These are phyloP conservation scores for Zygoascus bituminiphila DNA, from an alignment of 805 yeast species.

Conservation along the genomic window DNA sequence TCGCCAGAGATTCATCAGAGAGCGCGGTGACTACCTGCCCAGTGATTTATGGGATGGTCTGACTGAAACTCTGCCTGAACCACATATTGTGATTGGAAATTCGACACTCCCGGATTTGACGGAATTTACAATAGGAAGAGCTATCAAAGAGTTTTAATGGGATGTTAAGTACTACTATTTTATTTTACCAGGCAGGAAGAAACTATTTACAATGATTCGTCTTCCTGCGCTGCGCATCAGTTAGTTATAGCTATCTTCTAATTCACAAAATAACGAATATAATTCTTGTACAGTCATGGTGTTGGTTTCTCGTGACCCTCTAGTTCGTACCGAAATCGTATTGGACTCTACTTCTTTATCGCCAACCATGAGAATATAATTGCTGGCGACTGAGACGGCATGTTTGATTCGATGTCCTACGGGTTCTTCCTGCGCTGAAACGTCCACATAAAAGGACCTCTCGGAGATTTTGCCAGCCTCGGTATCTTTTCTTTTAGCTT, in stretches of 20 bases:
- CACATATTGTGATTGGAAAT: constrained; percentile 15
- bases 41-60: constrained; percentile 43
- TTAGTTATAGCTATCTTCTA: constrained; percentile 43
- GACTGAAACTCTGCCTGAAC: constrained; percentile 27
- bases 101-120: constrained; percentile 16
- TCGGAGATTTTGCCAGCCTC: constrained; percentile 49
- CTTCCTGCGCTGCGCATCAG: neutral
- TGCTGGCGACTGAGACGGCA: constrained; percentile 65
- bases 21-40: constrained; percentile 52
- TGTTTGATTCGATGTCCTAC: constrained; percentile 75
- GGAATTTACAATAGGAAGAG: constrained; percentile 13
- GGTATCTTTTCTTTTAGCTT: constrained; percentile 13
- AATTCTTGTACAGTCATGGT: constrained; percentile 44
- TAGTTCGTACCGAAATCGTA: constrained; percentile 54
- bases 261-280: constrained; percentile 41
- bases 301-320: constrained; percentile 38
- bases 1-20: constrained; percentile 37
- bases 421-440: constrained; percentile 68
- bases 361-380: constrained; percentile 77
- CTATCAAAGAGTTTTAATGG: constrained; percentile 8
- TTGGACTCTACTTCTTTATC: constrained; percentile 64
- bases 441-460: constrained; percentile 61
- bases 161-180: neutral
- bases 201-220: neutral
- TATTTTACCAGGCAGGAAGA: neutral